Evolutionary conservation across 306 rosid genomes (phyloP).

Genomic region (Quillaja saponaria): DNA sequence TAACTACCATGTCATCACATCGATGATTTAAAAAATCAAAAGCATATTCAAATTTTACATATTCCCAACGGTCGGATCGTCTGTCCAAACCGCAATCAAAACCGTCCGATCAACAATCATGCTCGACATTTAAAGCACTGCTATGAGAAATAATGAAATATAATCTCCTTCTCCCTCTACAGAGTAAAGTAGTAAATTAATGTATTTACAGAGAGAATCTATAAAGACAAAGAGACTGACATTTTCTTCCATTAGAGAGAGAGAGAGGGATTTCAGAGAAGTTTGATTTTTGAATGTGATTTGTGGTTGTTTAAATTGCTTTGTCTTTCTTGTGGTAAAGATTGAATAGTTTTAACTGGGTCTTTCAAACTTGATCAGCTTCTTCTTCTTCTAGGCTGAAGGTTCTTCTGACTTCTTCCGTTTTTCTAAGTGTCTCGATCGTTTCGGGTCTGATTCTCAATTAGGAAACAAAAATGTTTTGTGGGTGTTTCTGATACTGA

Average conservation of each 20-base stretch:
- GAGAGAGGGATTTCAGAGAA: constrained; percentile 25
- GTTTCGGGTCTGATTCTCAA: constrained; percentile 37
- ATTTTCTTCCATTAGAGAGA: constrained; percentile 38
- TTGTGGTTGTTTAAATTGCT: constrained; percentile 18
- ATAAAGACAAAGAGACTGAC: constrained; percentile 41
- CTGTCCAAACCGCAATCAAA: constrained; percentile 27
- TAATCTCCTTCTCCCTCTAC: constrained; percentile 12
- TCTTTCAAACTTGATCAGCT: constrained; percentile 32
- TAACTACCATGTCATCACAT: constrained; percentile 38
- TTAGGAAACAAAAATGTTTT: constrained; percentile 26
- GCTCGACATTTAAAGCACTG: constrained; percentile 39
- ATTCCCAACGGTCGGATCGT: constrained; percentile 69
- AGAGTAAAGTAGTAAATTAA: constrained; percentile 29
- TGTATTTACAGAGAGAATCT: constrained; percentile 43
- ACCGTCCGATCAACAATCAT: constrained; percentile 47
- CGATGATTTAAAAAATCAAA: constrained; percentile 27
- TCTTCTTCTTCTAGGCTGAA: constrained; percentile 13
- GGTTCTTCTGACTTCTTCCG: constrained; percentile 23
- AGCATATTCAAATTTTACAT: constrained; percentile 56
- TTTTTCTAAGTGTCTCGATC: constrained; percentile 24
- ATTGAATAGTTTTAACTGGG: constrained; percentile 17
- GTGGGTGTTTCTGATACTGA: constrained; percentile 37
- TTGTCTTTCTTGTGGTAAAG: constrained; percentile 22
- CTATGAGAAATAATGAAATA: background rate
- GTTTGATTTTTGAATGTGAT: constrained; percentile 68